Percentiles rank a stretch among this genome's conserved stretches.
These are phyloP conservation scores for Salvia sclarea DNA, from an alignment of 305 asterid genomes.

Conservation along the genomic window DNA sequence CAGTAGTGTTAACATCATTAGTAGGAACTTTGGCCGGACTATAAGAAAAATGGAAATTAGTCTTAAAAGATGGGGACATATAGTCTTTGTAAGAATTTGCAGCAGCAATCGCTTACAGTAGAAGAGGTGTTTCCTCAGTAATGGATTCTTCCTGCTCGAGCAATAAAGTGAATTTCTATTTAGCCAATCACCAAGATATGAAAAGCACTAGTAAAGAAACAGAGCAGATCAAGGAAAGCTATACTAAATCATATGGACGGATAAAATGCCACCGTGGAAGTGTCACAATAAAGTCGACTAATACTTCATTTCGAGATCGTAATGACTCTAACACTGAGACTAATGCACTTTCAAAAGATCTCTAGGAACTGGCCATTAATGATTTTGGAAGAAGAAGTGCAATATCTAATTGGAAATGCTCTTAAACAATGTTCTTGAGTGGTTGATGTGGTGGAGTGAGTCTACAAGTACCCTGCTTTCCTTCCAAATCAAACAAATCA, in stretches of 20 bases:
- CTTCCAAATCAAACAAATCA: too few species aligned
- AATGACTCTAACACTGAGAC: background rate
- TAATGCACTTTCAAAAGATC: background rate
- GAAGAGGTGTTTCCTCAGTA: constrained; percentile 3
- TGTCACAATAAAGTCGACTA: too few species aligned
- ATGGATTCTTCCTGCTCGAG: constrained; percentile 38
- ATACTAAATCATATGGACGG: background rate
- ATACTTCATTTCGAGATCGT: background rate
- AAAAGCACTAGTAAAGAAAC: background rate
- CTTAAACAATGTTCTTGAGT: too few species aligned
- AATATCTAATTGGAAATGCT: background rate
- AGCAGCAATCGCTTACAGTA: constrained; percentile 38
- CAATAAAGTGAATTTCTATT: background rate
- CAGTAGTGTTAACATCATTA: background rate
- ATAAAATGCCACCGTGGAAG: background rate
- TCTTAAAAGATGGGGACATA: background rate
- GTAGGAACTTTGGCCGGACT: constrained; percentile 25
- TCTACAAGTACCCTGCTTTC: background rate
- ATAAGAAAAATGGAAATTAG: background rate
- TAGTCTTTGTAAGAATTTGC: background rate
- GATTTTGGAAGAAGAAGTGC: background rate
- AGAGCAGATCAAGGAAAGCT: background rate
- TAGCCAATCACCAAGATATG: background rate
- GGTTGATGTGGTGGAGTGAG: background rate
- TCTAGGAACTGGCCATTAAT: background rate